Evolutionary conservation across 805 yeast genomes (phyloP).

Genomic region (Ogataea salicorniae): DNA sequence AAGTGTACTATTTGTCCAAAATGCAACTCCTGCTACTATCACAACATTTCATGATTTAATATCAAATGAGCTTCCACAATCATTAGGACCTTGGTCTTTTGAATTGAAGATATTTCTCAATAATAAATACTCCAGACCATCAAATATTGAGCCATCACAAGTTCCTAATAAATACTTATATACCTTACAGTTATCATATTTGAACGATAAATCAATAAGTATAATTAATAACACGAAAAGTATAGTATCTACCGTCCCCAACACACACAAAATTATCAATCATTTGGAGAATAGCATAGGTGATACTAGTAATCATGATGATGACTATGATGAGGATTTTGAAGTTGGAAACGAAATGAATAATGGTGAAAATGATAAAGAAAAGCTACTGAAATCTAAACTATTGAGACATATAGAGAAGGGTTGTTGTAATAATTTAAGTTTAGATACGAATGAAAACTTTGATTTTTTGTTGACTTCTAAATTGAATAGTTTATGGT

Average conservation of each 20-base stretch:
- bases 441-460: slow-evolving; percentile 35
- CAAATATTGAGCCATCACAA: slow-evolving; percentile 31
- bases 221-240: slow-evolving; percentile 42
- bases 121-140: slow-evolving; percentile 48
- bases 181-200: slow-evolving; percentile 47
- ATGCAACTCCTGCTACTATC: slow-evolving; percentile 55
- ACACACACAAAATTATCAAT: slow-evolving; percentile 10
- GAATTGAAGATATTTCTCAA: slow-evolving; percentile 64
- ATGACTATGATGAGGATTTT: slow-evolving; percentile 11
- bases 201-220: slow-evolving; percentile 42
- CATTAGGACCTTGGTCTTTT: slow-evolving; percentile 63
- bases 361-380: slow-evolving; percentile 16
- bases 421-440: slow-evolving; percentile 49
- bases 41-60: slow-evolving; percentile 66
- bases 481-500: slow-evolving; percentile 68
- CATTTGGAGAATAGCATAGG: slow-evolving; percentile 6
- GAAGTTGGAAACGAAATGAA: slow-evolving; percentile 14
- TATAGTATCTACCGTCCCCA: slow-evolving; percentile 28
- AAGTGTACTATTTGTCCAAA: slow-evolving; percentile 37
- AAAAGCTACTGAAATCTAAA: slow-evolving; percentile 19
- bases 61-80: slow-evolving; percentile 58
- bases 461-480: slow-evolving; percentile 50
- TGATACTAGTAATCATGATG: slow-evolving; percentile 6
- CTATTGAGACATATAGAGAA: slow-evolving; percentile 26
- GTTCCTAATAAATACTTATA: slow-evolving; percentile 41